These are phyloP conservation scores for Liquidambar formosana DNA, from an alignment of 164 flowering plant species.

Conservation along the genomic window DNA sequence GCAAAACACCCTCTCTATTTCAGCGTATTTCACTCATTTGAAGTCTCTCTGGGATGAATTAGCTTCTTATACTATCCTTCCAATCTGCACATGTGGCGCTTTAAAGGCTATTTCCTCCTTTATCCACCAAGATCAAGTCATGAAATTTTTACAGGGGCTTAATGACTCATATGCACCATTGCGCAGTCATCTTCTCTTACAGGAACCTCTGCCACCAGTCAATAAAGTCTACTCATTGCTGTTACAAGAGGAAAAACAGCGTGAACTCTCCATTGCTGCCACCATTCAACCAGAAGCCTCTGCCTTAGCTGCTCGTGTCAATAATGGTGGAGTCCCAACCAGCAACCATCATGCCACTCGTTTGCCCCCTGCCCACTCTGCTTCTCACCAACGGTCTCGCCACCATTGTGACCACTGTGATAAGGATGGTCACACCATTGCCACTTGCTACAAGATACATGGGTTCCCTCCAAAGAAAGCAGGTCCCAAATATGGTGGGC, in stretches of 20 bases:
- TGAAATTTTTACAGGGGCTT: background rate
- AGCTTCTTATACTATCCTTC: background rate
- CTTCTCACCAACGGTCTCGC: background rate
- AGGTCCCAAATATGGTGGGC: too few relatives aligned
- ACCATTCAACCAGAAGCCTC: background rate
- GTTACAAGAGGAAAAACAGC: background rate
- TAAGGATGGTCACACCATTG: background rate
- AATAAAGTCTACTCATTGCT: background rate
- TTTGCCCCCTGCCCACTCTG: background rate
- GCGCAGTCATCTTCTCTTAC: background rate
- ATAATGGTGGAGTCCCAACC: background rate
- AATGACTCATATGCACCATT: background rate
- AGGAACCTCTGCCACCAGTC: background rate
- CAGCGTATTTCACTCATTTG: background rate
- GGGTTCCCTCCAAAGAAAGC: too few relatives aligned
- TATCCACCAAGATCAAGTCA: background rate
- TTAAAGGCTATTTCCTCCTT: background rate
- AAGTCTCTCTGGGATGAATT: background rate
- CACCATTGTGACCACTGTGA: background rate
- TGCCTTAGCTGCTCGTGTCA: too few relatives aligned
- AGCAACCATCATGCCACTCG: background rate
- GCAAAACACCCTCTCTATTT: background rate
- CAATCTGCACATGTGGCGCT: background rate
- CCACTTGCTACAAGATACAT: too few relatives aligned
- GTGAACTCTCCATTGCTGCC: background rate